These are phyloP conservation scores for Neonectria faginata DNA, from an alignment of 2,329 filamentous ascomycete species.

Conservation along the genomic window DNA sequence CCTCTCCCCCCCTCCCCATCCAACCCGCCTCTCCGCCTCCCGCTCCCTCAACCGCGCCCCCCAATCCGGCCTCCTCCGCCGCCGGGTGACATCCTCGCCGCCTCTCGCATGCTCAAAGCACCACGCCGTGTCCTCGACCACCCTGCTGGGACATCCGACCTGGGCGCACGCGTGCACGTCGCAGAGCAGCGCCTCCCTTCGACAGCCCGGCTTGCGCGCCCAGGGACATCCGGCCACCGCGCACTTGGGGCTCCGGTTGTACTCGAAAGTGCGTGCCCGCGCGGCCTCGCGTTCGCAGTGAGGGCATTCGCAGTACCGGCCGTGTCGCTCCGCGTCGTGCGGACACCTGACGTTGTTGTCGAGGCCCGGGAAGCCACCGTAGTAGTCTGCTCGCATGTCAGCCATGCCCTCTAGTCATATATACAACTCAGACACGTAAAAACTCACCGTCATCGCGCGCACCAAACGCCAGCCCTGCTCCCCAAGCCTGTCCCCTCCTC, in stretches of 20 bases:
- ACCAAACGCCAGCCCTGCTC: constrained; percentile 25
- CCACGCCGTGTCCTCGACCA: constrained; percentile 24
- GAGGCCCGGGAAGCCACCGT: constrained; percentile 24
- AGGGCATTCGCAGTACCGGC: constrained; percentile 37
- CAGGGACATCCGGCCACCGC: constrained; percentile 29
- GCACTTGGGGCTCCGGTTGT: constrained; percentile 38
- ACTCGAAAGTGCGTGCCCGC: constrained; percentile 30
- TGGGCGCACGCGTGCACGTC: constrained; percentile 37
- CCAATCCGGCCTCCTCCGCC: background rate
- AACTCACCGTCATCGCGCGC: constrained; percentile 44
- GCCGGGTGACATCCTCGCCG: constrained; percentile 1
- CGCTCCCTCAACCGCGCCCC: background rate
- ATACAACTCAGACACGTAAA: too few relatives aligned
- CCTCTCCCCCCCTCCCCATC: constrained; percentile 29
- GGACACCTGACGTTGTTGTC: constrained; percentile 29
- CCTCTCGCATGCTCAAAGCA: constrained; percentile 33
- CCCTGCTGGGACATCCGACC: constrained; percentile 34
- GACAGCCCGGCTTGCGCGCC: constrained; percentile 18
- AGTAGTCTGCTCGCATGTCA: constrained; percentile 24
- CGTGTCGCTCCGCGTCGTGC: constrained; percentile 21
- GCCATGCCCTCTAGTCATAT: background rate
- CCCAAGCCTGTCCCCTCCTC: constrained; percentile 18
- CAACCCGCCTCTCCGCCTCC: constrained; percentile 13
- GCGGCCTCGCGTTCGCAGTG: constrained; percentile 38
- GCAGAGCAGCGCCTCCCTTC: constrained; percentile 31